Conservation (phyloP, 1,139 yeast species). For the Scheffersomyces quercinus region DNA sequence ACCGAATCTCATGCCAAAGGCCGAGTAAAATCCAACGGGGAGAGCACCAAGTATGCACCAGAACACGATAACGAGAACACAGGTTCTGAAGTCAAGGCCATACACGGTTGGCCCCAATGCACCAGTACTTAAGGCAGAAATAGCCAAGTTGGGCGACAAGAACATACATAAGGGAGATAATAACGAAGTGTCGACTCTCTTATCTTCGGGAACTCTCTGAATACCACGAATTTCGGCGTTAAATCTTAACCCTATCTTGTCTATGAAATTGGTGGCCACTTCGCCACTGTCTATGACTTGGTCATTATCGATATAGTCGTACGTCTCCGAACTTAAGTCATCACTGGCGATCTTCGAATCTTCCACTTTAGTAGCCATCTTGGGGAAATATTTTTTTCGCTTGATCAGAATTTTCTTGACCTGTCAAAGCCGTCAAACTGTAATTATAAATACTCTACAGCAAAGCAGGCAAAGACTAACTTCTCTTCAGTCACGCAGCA, state of each 20-base stretch:
- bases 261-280: slow-evolving; percentile 18
- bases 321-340: too few relatives aligned
- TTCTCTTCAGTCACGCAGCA: too few relatives aligned
- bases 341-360: too few relatives aligned
- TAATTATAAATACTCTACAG: too few relatives aligned
- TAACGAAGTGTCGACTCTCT: slow-evolving; percentile 30
- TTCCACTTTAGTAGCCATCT: too few relatives aligned
- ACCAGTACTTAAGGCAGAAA: slow-evolving; percentile 30
- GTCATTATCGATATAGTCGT: too few relatives aligned
- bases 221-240: slow-evolving; percentile 51
- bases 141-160: slow-evolving; percentile 32
- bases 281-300: background rate
- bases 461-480: too few relatives aligned
- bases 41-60: slow-evolving; percentile 28
- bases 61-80: slow-evolving; percentile 28
- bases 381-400: too few relatives aligned
- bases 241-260: slow-evolving; percentile 30
- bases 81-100: slow-evolving; percentile 34
- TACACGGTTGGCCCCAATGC: slow-evolving; percentile 30
- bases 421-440: too few relatives aligned
- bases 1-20: slow-evolving; percentile 33
- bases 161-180: slow-evolving; percentile 28
- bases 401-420: too few relatives aligned
- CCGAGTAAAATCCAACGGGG: slow-evolving; percentile 33
- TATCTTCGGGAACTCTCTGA: slow-evolving; percentile 46